phyloP scores from a whole-genome alignment of 2,329 filamentous ascomycete genomes.

The Penicillium paneum region DNA sequence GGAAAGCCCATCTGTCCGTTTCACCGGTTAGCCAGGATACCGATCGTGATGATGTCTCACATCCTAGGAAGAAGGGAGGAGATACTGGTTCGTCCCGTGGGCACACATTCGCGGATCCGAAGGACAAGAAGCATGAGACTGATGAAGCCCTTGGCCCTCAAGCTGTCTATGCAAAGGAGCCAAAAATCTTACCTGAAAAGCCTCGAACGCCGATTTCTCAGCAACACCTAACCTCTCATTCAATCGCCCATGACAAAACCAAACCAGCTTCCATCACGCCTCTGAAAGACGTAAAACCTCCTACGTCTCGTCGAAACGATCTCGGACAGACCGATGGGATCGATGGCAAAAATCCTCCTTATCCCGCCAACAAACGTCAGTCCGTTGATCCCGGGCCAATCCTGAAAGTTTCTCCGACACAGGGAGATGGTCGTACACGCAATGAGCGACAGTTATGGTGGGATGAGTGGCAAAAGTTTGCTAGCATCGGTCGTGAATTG shows the following conservation, averaged over 20 bases:
- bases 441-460: conserved; percentile 44
- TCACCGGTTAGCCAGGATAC: conserved; percentile 24
- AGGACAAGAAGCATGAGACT: conserved; percentile 22
- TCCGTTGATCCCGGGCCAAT: conserved; percentile 24
- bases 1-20: conserved; percentile 27
- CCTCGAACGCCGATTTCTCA: conserved; percentile 36
- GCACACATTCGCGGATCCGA: conserved; percentile 15
- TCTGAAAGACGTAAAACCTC: conserved; percentile 41
- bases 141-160: conserved; percentile 27
- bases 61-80: conserved; percentile 18
- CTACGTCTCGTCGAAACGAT: conserved; percentile 40
- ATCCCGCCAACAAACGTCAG: conserved; percentile 29
- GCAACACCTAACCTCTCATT: conserved; percentile 34
- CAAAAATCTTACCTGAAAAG: conserved; percentile 35
- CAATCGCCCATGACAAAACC: conserved; percentile 24
- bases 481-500: conserved; percentile 43
- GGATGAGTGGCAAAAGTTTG: conserved; percentile 43
- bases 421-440: conserved; percentile 26
- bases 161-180: conserved; percentile 36
- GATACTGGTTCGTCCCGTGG: conserved; percentile 7
- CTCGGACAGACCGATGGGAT: conserved; percentile 39
- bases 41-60: conserved; percentile 19
- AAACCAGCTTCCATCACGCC: conserved; percentile 39
- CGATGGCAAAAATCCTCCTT: conserved; percentile 41
- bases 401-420: conserved; percentile 30